Conservation (phyloP, 2,329 filamentous ascomycete species). For the Diaporthe helianthi region DNA sequence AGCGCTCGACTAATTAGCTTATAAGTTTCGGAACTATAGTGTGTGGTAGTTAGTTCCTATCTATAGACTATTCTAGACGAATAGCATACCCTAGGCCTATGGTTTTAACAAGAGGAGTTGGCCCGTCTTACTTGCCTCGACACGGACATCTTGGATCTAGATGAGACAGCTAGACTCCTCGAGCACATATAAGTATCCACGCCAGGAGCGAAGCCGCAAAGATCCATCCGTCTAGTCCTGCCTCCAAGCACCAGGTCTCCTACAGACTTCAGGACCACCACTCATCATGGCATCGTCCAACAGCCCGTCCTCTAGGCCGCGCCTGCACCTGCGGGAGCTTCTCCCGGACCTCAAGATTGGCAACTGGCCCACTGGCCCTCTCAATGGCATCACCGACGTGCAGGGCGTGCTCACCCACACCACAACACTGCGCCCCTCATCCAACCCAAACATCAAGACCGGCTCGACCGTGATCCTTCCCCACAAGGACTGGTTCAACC, state of each 20-base stretch:
- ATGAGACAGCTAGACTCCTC: background rate
- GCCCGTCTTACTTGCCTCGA: conserved; percentile 4
- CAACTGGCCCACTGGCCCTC: conserved; percentile 50
- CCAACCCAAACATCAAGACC: conserved; percentile 48
- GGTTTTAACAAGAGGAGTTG: no score
- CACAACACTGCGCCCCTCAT: conserved; percentile 47
- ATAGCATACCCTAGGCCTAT: no score
- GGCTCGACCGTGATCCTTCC: conserved; percentile 59
- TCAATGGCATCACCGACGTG: conserved; percentile 60
- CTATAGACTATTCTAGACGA: no score
- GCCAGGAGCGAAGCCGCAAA: background rate
- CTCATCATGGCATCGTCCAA: conserved; percentile 19
- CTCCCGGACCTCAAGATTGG: conserved; percentile 54
- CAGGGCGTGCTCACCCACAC: conserved; percentile 56
- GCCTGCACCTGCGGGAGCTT: conserved; percentile 50
- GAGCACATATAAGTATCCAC: background rate
- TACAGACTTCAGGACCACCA: background rate
- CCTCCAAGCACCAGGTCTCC: background rate
- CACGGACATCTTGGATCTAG: no score
- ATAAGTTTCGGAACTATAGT: no score
- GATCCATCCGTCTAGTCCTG: background rate
- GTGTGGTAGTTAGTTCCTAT: no score
- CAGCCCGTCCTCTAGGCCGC: conserved; percentile 27
- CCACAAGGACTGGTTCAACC: conserved; percentile 51
- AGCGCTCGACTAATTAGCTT: no score